Evolutionary conservation across 2,329 filamentous ascomycete genomes (phyloP).

Genomic region (Rhinocladiella similis): DNA sequence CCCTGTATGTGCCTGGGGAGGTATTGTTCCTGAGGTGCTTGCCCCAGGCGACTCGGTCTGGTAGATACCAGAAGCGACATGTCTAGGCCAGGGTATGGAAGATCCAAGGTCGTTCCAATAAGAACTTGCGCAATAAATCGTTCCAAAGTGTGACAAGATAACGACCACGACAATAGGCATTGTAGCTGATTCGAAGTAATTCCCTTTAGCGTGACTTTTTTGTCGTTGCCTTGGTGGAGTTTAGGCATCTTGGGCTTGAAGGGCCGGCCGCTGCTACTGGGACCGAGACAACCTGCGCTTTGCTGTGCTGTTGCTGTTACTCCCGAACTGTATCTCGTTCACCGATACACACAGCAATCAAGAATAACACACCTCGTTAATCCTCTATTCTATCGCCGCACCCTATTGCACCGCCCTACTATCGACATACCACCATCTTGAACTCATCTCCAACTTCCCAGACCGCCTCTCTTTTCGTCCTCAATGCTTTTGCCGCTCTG

Average conservation of each 20-base stretch:
- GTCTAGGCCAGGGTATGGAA: no score
- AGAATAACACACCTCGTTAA: background rate
- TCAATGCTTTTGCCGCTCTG: background rate
- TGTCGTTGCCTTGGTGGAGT: background rate
- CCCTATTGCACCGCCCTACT: background rate
- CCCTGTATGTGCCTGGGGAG: no score
- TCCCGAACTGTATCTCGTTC: background rate
- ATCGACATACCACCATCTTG: background rate
- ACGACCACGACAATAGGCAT: slow-evolving; percentile 1
- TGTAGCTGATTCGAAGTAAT: background rate
- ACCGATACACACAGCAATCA: background rate
- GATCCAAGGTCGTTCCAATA: background rate
- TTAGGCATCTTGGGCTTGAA: background rate
- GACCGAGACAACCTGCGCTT: background rate
- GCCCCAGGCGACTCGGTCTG: no score
- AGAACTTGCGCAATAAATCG: no score
- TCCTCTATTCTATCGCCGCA: background rate
- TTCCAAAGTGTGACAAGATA: background rate
- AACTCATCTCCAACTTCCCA: background rate
- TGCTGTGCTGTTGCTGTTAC: background rate
- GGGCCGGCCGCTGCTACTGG: background rate
- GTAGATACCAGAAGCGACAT: no score
- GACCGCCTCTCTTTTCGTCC: slow-evolving; percentile 4
- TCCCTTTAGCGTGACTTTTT: background rate
- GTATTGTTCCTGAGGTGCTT: no score